phyloP scores from a whole-genome alignment of 106 monocot species.

The Dioscorea alata region DNA sequence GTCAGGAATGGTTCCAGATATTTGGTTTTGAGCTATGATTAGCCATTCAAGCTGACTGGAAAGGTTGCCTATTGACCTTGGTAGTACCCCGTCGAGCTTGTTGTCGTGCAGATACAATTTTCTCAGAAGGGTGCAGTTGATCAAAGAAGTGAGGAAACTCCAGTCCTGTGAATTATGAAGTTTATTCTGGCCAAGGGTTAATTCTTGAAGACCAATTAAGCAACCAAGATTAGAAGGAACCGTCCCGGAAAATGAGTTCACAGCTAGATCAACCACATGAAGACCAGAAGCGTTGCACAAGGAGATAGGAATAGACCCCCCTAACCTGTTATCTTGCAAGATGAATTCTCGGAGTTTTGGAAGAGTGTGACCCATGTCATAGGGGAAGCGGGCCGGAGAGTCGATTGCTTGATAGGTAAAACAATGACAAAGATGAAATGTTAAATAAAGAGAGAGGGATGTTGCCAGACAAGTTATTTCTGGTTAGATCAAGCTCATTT shows the following conservation, averaged over 20 bases:
- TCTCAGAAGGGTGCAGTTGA: constrained; percentile 3
- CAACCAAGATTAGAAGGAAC: too few species aligned
- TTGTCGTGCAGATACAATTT: constrained; percentile 6
- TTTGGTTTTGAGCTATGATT: not conserved
- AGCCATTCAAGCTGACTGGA: not conserved
- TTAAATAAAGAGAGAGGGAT: constrained; percentile 16
- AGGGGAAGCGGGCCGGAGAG: constrained; percentile 18
- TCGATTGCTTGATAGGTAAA: not conserved
- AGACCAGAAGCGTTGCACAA: too few species aligned
- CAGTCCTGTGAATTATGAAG: too few species aligned
- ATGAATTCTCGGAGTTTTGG: constrained; percentile 14
- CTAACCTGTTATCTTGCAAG: constrained; percentile 19
- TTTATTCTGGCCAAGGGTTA: too few species aligned
- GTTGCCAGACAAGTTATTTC: not conserved
- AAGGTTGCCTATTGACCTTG: constrained; percentile 26
- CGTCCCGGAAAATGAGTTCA: too few species aligned
- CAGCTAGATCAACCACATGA: too few species aligned
- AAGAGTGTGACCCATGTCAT: constrained; percentile 13
- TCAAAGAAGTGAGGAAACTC: constrained; percentile 4
- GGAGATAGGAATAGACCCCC: constrained; percentile 18
- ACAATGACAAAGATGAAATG: not conserved
- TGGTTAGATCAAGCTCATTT: too few species aligned
- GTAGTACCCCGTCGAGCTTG: constrained; percentile 19
- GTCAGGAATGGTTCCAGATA: constrained; percentile 7
- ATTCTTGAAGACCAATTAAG: too few species aligned